Evolutionary conservation across 2,329 filamentous ascomycete genomes (phyloP), one percentile per base, ranked within the genome.

Genomic region (Coniochaeta hoffmannii): DNA sequence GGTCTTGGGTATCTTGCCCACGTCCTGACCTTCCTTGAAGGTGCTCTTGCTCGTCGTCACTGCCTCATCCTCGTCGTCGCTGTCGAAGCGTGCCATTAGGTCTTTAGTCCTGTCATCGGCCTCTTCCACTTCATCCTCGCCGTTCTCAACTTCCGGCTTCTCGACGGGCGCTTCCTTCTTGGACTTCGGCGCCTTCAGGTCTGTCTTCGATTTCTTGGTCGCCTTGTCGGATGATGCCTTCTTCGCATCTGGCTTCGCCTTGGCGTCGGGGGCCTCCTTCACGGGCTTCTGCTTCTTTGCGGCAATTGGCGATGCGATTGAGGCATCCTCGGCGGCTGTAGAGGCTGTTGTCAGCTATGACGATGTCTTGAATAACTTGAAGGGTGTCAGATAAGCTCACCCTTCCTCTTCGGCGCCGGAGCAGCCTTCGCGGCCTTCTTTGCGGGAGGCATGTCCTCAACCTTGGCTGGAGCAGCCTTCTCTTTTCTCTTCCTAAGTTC

Each of bases 1-100:
- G 10, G 73, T 61, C 50, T 75, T 73, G 54, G 80, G 80, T 35
- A 78, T 73, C 65, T 76, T 76, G 36, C 62, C 67, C 12, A 65
- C 63, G 26, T 63, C 61, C n/a, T 66, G 57, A 17, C 59, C 63
- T 61, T 63, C 64, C 52, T 65, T 66, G 56, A 57, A 65, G 35
- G 60, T 64, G 56, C 60, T 46, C 30, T 50, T 54, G n/a, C 41
- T 17, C 26, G 26, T 34, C 15, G 51, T 50, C 5, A 34, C 53
- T 14, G 46, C 46, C 11, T 64, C 60, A 3, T 61, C 59, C 10
- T 63, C 61, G 41, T 63, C 58, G 51, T 56, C 63, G 57, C 58
- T 59, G 58, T 64, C 63, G 56, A 65, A 61, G 8, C 57, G 50
- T 30, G 62, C 51, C 15, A 64, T 60, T 9, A 66, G 62, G 10